These are phyloP conservation scores for Verbascum thapsus DNA, from an alignment of 257 asterid species.

Conservation along the genomic window DNA sequence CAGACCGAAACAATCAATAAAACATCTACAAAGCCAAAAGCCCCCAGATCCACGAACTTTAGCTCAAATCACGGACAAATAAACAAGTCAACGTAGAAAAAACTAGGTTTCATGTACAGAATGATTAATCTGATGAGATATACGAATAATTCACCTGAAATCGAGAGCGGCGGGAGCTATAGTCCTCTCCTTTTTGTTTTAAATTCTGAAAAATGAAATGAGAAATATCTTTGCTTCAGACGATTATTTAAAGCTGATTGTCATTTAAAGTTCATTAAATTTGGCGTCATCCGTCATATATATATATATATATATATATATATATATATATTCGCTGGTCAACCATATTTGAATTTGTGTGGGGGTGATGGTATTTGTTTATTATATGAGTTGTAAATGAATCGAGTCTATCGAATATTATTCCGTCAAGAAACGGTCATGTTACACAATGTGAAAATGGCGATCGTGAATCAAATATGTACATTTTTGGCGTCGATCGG, in stretches of 20 bases:
- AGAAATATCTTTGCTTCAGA: not conserved
- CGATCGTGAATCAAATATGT: too few relatives aligned
- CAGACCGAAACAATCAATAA: slow-evolving; percentile 9
- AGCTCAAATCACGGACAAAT: slow-evolving; percentile 1
- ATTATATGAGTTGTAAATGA: too few relatives aligned
- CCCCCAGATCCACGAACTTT: slow-evolving; percentile 36
- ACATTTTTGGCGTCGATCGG: too few relatives aligned
- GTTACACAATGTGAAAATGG: too few relatives aligned
- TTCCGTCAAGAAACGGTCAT: too few relatives aligned
- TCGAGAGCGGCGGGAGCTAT: slow-evolving; percentile 26
- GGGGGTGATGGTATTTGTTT: too few relatives aligned
- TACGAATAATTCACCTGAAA: slow-evolving; percentile 31
- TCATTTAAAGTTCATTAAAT: too few relatives aligned
- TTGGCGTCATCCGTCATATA: slow-evolving; percentile 26
- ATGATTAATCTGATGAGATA: not conserved
- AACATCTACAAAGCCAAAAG: slow-evolving; percentile 18
- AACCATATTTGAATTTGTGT: too few relatives aligned
- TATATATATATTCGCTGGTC: too few relatives aligned
- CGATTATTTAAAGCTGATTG: too few relatives aligned
- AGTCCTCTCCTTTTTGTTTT: not conserved
- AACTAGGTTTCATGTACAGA: slow-evolving; percentile 22
- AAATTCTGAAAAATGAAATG: not conserved
- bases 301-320: too few relatives aligned
- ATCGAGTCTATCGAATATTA: too few relatives aligned
- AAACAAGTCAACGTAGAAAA: slow-evolving; percentile 24